Base-by-base conservation (phyloP, 2,329 filamentous ascomycete genomes). In the Teratosphaeria viscida region DNA sequence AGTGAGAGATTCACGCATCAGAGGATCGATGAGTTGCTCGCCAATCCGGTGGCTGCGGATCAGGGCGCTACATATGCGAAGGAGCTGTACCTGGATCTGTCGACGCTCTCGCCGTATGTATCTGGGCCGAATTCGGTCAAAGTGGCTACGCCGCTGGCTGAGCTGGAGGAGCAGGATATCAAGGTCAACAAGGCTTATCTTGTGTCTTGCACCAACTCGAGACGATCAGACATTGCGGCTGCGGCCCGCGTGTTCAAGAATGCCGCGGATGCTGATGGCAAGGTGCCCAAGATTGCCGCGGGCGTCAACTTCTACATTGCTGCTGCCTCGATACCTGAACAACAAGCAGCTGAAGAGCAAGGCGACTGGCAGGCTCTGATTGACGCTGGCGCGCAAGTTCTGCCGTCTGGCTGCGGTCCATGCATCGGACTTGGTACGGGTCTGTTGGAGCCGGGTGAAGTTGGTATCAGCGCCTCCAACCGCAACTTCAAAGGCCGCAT, bases 81-180 rank as follows among this genome's bases (percentile, higher is more conserved):
- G 75, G 77, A 86, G 49, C 80, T 96, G 0, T 91, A 88, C 71
- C 78, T 96, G 6, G 84, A 96, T 71, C 81, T 96, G 0, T 89
- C 87, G 0, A 92, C 90, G 0, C 81, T 96, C 0, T 87, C 89
- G 0, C 92, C 92, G 0, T 92, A 88, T 59, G 85, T 96, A 10
- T 81, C 91, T 0, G 92, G 92, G 0, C 92, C 92, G 0, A 96
- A 96, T 75, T 92, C 88, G 0, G 90, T 96, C 69, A 96, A 96
- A 74, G 77, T 96, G 0, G 85, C 88, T 0, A 95, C 86, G 0
- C 90, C 92, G 0, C 74, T 97, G 0, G 76, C 78, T 5, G 84
- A 92, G 35, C 82, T 97, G 0, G 87, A 87, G 66, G 71, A 81
- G 0, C 79, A 92, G 70, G 76, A 88, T 64, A 95, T 97, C 72